phyloP scores from a whole-genome alignment of 1,284 basidiomycete genomes.

The Rhodotorula glutinis region DNA sequence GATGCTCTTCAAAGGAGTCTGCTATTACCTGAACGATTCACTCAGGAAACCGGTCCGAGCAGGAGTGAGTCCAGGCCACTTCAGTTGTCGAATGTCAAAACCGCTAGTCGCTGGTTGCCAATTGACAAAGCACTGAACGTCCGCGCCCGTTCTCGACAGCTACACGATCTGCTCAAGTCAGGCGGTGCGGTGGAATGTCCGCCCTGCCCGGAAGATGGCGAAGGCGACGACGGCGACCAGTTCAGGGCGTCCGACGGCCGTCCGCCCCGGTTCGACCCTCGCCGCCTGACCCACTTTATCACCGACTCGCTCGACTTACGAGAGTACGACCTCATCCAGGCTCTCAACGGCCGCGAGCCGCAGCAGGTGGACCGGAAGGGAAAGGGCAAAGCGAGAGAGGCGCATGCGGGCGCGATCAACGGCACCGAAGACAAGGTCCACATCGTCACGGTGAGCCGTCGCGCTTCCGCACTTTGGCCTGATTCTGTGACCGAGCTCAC shows the following conservation, averaged over 20 bases:
- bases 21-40: conserved; percentile 13
- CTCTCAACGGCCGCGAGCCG: not conserved
- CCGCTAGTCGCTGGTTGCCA: not conserved
- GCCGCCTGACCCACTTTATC: conserved; percentile 49
- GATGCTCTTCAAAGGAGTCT: conserved; percentile 11
- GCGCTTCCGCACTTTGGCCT: too few species aligned
- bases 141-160: not conserved
- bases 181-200: conserved; percentile 13
- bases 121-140: too few species aligned
- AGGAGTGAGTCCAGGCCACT: not conserved
- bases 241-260: not conserved
- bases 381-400: conserved; percentile 8
- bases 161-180: conserved; percentile 8
- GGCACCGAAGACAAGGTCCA: conserved; percentile 46
- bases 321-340: conserved; percentile 45
- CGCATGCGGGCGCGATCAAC: conserved; percentile 45
- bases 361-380: not conserved
- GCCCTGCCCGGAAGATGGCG: not conserved
- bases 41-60: conserved; percentile 1
- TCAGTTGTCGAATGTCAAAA: not conserved
- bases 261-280: conserved; percentile 23
- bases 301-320: conserved; percentile 59
- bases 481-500: too few species aligned
- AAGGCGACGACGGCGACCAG: not conserved
- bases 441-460: conserved; percentile 53